Evolutionary conservation across 2,329 filamentous ascomycete genomes (phyloP), one percentile per base, ranked within the genome.

Genomic region (Trichoderma guizhouense): DNA sequence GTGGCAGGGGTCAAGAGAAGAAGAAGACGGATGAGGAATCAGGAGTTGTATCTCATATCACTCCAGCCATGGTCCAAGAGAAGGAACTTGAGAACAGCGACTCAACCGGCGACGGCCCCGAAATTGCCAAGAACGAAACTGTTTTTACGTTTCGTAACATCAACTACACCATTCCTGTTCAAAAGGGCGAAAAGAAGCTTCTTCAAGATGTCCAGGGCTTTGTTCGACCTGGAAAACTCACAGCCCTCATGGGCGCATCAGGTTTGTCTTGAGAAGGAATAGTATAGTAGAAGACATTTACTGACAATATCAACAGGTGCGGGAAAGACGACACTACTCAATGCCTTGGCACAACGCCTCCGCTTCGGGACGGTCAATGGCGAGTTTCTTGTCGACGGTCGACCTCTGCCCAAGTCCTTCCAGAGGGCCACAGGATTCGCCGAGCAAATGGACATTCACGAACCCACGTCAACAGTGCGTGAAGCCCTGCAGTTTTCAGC

Each of bases 171-270:
- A 84, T 86, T 2, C 83, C 83, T 12, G 82, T 81, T 73, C 92
- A 93, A 77, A 85, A 86, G 3, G 88, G 93, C 65, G 82, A 87
- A n/a, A 87, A 92, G 24, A 88, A 90, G 63, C 87, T 96, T 69
- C 83, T 96, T 24, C 88, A 94, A 72, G 86, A 94, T 73, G 91
- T 95, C 1, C 90, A 95, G 76, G 93, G 93, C n/a, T 95, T 91
- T 85, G 92, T 96, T 57, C 92, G 93, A 73, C 93, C 93, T 1
- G 93, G 93, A 36, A 94, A 92, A 67, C 82, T 95, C 64, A 95
- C 92, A 11, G 93, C 92, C 9, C 85, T 95, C 0, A 95, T 95
- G 93, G 91, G 85, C 43, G 84, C 85, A 26, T 86, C 84, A 55
- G 84, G 82, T 78, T 79, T 76, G 76, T 71, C 63, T 47, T 15